These are phyloP conservation scores for Ramalina peruviana DNA, from an alignment of 495 filamentous ascomycete genomes.

Conservation along the genomic window DNA sequence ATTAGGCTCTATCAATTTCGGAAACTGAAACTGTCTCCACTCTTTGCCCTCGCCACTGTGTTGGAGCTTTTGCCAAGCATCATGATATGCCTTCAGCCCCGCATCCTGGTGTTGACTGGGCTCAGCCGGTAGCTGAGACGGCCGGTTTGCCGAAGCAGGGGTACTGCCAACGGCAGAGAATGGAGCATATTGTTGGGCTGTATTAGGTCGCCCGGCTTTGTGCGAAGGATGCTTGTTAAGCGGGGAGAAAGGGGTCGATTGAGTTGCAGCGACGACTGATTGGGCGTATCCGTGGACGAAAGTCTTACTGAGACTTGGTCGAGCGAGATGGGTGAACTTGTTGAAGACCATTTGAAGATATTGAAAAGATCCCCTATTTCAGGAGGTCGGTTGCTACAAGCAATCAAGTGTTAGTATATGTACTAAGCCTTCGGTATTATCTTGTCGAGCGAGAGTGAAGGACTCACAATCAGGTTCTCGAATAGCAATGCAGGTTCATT, in stretches of 20 bases:
- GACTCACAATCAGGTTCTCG: neutral
- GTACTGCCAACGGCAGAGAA: slow-evolving; percentile 47
- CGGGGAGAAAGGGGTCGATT: slow-evolving; percentile 49
- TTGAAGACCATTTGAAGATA: slow-evolving; percentile 71
- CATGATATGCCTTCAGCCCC: slow-evolving; percentile 73
- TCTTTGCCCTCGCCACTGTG: slow-evolving; percentile 55
- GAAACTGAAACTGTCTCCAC: slow-evolving; percentile 84
- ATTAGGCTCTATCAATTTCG: slow-evolving; percentile 77
- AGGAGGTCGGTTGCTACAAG: no score
- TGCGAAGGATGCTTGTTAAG: slow-evolving; percentile 35
- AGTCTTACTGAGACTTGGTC: slow-evolving; percentile 89
- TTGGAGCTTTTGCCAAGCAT: slow-evolving; percentile 67
- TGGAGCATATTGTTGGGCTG: slow-evolving; percentile 58
- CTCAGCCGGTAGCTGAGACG: slow-evolving; percentile 12
- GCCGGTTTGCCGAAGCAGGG: slow-evolving; percentile 27
- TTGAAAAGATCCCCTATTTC: slow-evolving; percentile 11
- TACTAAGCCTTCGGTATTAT: no score
- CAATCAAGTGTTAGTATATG: no score
- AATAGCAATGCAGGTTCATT: slow-evolving; percentile 49
- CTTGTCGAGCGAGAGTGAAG: no score
- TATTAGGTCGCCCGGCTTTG: slow-evolving; percentile 44
- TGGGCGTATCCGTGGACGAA: slow-evolving; percentile 96
- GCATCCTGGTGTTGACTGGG: slow-evolving; percentile 32
- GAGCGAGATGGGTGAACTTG: slow-evolving; percentile 78
- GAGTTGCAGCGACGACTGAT: slow-evolving; percentile 88